These are phyloP conservation scores for Xylaria sp. DNA, from an alignment of 2,329 filamentous ascomycete species.

Conservation along the genomic window DNA sequence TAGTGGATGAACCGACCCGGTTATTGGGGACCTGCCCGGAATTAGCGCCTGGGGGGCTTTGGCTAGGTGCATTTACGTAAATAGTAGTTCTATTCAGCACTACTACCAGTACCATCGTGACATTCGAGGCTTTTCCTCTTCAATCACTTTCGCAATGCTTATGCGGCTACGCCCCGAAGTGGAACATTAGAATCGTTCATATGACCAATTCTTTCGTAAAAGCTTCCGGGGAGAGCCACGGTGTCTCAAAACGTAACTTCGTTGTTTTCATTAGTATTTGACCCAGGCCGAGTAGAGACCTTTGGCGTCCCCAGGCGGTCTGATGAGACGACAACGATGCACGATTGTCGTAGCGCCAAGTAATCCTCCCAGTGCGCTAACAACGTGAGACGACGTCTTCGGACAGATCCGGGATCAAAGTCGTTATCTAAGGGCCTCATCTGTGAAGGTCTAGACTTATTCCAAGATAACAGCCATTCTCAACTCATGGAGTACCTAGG, in stretches of 20 bases:
- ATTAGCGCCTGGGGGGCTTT: constrained; percentile 17
- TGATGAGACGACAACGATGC: constrained; percentile 5
- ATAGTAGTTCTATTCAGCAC: constrained; percentile 8
- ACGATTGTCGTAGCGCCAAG: constrained; percentile 15
- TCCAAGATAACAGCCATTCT: constrained; percentile 5
- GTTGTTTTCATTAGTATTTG: neutral
- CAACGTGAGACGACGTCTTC: constrained; percentile 19
- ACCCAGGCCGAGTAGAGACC: neutral
- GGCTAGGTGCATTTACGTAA: constrained; percentile 26
- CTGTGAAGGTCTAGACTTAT: constrained; percentile 21
- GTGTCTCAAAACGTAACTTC: neutral
- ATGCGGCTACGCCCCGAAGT: neutral
- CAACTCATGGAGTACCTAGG: constrained; percentile 2
- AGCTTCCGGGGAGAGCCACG: constrained; percentile 12
- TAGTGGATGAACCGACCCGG: constrained; percentile 20
- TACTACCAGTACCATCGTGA: constrained; percentile 32
- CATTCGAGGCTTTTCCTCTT: constrained; percentile 24
- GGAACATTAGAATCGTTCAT: neutral
- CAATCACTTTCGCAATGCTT: neutral
- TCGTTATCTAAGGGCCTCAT: constrained; percentile 2
- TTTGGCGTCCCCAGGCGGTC: neutral
- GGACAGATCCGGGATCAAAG: constrained; percentile 30
- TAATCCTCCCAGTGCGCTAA: constrained; percentile 9
- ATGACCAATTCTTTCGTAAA: constrained; percentile 25
- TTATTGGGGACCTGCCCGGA: constrained; percentile 17